Base-by-base conservation (phyloP, 2,329 filamentous ascomycete species). In the Colletotrichum zoysiae region DNA sequence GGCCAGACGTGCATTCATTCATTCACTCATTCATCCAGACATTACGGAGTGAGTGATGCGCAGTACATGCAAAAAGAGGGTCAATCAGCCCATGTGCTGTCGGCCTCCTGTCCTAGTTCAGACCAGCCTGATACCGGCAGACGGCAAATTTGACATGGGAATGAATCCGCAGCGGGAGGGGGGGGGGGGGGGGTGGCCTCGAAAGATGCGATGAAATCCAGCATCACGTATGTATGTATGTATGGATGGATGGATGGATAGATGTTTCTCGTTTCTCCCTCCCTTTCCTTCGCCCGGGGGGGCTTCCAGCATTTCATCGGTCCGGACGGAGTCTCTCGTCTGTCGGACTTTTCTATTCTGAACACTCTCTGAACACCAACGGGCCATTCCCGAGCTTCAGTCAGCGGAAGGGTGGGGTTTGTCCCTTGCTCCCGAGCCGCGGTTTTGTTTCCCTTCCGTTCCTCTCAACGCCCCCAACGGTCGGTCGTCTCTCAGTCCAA, bases 91-190 rank as follows among this genome's bases (percentile, higher is more conserved):
- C 69, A 58, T 71, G 65, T 69, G 58, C 58, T 55, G 35, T 69
- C 69, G 59, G 65, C 59, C 63, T 58, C 59, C 51, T 33, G 50
- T 42, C 67, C 67, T 61, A 67, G 35, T 38, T 38, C 35, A 38
- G 56, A 70, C 63, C 63, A 61, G 55, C 56, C 65, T 71, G 58
- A 63, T 46, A 68, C 65, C 59, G 69, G 65, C 69, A 69, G 59
- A 71, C 40, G 53, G 33, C 26, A 69, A 71, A 64, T 50, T 68
- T 59, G 58, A 59, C 59, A 59, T 59, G 69, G 65, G 59, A 53
- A 42, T 40, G 59, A 53, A 42, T 48, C 38, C 18, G 50, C 30
- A 33, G 65, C 48, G 46, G 67, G 59, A 5, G 38, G 35, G 35
- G 35, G 1, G 35, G 35, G 11, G 64, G 51, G 44, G 58, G 46